Base-by-base conservation (phyloP, 164 flowering plant genomes). In the Piper longum region DNA sequence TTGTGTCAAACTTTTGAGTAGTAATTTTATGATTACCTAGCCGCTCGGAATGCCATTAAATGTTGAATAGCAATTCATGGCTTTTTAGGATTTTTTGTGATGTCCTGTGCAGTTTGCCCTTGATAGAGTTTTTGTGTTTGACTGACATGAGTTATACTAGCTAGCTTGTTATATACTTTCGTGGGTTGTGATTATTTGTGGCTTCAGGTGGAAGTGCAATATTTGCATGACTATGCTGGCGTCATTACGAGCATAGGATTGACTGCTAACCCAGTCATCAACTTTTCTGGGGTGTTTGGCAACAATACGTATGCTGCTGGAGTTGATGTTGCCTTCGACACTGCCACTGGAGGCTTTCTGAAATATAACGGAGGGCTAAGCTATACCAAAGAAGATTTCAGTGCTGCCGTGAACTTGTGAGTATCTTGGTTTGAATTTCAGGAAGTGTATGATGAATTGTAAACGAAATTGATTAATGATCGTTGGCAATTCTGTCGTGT, bases 261-360 rank as follows among this genome's bases (percentile, higher is more conserved):
- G 77, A 80, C 86, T 60, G 83, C 89, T 17, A 87, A 74, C 63
- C 95, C 95, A 0, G 54, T 80, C 57, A 79, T 87, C 43, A 85
- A 82, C 77, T 85, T 85, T 68, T 76, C 89, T 45, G 87, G 86
- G 59, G 91, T 85, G 13, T 61, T 82, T 40, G 95, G 95, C 45
- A 87, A 59, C 54, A 65, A 65, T 59, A 9, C 16, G 44, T 19
- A 78, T 42, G 61, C 86, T 39, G 19, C 80, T 56, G 95, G 95
- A 4, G 78, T 85, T 60, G 91, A 87, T 70, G 59, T 87, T 5
- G 64, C 89, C 12, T 85, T 82, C 60, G 89, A 87, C 73, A 83
- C 87, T 56, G 83, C 85, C 18, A 63, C 81, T 51, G 85, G 86
- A 9, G 79, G 77, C 72, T 72, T 87, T 64, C 75, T 76, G 66